A percentile compares a stretch with the other conserved stretches of the same genome.
Evolutionary conservation across 2,329 filamentous ascomycete genomes (phyloP).

Genomic region (Sarocladium kiliense): DNA sequence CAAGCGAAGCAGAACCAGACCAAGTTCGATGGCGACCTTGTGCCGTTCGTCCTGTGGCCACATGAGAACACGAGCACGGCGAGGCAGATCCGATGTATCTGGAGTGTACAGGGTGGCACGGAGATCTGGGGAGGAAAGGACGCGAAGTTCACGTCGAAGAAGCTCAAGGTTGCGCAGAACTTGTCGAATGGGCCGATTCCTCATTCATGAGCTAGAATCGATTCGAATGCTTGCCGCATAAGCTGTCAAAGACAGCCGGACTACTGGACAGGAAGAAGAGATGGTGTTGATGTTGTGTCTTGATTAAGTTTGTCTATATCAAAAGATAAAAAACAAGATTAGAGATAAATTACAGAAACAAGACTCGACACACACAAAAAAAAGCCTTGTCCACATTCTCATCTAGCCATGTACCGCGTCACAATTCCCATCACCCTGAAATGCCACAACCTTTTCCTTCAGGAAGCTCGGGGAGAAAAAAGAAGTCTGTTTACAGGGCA

Average conservation of each 20-base stretch:
- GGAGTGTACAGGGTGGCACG: neutral
- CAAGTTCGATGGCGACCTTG: neutral
- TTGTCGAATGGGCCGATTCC: neutral
- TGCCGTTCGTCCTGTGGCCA: neutral
- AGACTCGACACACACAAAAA: neutral
- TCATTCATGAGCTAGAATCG: neutral
- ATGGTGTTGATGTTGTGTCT: conserved; percentile 2
- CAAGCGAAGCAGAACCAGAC: neutral
- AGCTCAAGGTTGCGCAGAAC: neutral
- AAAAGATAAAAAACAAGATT: neutral
- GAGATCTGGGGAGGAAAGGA: conserved; percentile 1
- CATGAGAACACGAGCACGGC: neutral
- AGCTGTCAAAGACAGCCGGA: too few relatives aligned
- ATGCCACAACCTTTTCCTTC: neutral
- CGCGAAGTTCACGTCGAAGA: conserved; percentile 1
- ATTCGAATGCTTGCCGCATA: too few relatives aligned
- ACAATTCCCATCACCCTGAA: neutral
- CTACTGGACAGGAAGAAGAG: neutral
- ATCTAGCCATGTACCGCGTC: neutral
- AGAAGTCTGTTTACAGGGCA: conserved; percentile 37
- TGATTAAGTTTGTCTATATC: conserved; percentile 2
- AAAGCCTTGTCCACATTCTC: neutral
- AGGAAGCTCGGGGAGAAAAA: neutral
- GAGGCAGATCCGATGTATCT: neutral
- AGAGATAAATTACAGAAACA: conserved; percentile 7